These are phyloP conservation scores for Fusarium pseudocircinatum DNA, from an alignment of 2,329 filamentous ascomycete species.

Conservation along the genomic window DNA sequence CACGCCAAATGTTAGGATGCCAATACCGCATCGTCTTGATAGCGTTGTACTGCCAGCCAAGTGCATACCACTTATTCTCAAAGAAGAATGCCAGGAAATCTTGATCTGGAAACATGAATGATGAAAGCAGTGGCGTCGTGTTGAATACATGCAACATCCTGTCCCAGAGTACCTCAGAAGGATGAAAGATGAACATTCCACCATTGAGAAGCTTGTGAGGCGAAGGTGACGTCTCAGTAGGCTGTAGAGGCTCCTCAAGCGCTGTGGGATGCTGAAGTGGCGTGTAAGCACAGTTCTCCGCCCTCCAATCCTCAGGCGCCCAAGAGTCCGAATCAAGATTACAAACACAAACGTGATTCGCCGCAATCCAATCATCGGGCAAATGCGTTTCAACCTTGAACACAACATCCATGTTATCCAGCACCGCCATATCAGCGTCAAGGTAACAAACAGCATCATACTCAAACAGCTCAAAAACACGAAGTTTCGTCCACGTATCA, in stretches of 20 bases:
- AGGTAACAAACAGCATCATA: constrained; percentile 38
- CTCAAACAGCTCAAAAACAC: constrained; percentile 29
- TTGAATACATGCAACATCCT: constrained; percentile 27
- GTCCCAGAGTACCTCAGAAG: constrained; percentile 20
- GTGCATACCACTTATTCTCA: constrained; percentile 26
- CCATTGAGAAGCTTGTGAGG: constrained; percentile 33
- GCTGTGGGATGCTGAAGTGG: constrained; percentile 24
- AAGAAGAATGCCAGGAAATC: constrained; percentile 35
- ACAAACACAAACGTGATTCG: constrained; percentile 38
- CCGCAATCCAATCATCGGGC: constrained; percentile 33
- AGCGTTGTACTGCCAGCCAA: constrained; percentile 38
- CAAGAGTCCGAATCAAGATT: constrained; percentile 35
- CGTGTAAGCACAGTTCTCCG: constrained; percentile 36
- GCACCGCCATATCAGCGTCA: constrained; percentile 36
- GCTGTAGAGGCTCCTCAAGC: constrained; percentile 17
- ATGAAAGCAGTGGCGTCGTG: constrained; percentile 15
- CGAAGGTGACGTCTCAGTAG: not conserved
- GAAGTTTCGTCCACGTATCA: constrained; percentile 35
- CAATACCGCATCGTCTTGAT: constrained; percentile 40
- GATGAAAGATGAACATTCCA: constrained; percentile 38
- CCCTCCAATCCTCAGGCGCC: constrained; percentile 33
- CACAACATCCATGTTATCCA: constrained; percentile 32
- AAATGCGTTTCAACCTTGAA: constrained; percentile 22
- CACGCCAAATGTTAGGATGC: constrained; percentile 35
- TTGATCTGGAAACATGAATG: constrained; percentile 34